Evolutionary conservation across 176 grass and related monocot genomes (phyloP).

Genomic region (Aegilops sharonensis): DNA sequence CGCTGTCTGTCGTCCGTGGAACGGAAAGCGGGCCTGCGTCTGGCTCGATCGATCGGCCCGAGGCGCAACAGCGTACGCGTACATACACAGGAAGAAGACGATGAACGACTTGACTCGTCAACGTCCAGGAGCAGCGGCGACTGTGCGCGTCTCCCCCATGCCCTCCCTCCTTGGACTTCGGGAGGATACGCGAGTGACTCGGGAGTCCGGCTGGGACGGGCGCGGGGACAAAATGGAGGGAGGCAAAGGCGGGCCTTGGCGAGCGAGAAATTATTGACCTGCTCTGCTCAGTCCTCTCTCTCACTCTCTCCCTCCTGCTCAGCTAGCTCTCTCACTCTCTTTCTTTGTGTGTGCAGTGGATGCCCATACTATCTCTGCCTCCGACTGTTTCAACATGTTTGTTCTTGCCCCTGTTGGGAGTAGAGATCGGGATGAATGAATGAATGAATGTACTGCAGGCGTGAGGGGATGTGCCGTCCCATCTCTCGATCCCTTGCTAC

Average conservation of each 20-base stretch:
- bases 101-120: slow-evolving; percentile 7
- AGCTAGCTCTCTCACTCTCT: background rate
- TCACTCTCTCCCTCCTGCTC: too few species aligned
- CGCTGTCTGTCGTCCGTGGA: background rate
- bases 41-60: background rate
- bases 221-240: slow-evolving; percentile 11
- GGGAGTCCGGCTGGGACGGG: background rate
- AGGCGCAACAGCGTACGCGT: background rate
- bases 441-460: background rate
- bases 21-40: background rate
- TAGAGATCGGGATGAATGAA: background rate
- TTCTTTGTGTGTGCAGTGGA: background rate
- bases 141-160: background rate
- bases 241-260: background rate
- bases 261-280: background rate
- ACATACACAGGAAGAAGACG: background rate
- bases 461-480: slow-evolving; percentile 10
- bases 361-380: background rate
- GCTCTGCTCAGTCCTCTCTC: background rate
- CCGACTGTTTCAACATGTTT: background rate
- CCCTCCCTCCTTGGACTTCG: background rate
- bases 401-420: background rate
- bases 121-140: background rate
- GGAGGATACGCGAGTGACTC: background rate
- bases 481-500: background rate